Base-by-base conservation (phyloP, 2,329 filamentous ascomycete genomes). In the Corinectria fuckeliana region DNA sequence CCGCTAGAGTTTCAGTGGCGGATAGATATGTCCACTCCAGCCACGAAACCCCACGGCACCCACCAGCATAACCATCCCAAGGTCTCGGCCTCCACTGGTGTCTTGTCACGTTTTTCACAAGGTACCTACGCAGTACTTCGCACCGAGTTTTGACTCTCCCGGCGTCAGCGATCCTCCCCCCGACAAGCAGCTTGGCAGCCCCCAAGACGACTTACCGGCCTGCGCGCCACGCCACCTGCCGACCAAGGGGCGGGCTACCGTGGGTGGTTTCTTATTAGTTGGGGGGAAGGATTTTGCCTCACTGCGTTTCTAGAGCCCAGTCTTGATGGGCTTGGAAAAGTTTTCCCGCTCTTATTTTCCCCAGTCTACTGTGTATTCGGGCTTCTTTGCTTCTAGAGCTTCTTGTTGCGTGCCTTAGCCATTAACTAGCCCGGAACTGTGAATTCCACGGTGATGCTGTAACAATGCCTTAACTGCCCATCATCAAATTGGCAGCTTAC, bases 221-320 rank as follows among this genome's bases (percentile, higher is more conserved):
- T 50, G 28, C 44, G 47, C 50, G 56, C 50, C 56, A 60, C 52
- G 56, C 56, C 56, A 55, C 56, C 41, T 20, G 39, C 49, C 26
- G 49, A 52, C 55, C 34, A 59, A 38, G 59, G 56, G 42, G 36
- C 61, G 53, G 34, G 32, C 44, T 50, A 10, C 28, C 50, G 45
- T 44, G 42, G 55, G 60, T n/a, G 45, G 50, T 51, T 39, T 55
- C 45, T 58, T 57, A n/a, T n/a, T n/a, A n/a, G n/a, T n/a, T n/a
- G n/a, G 16, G 58, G 49, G 48, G 39, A 44, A 60, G 64, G 51
- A 60, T 62, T 67, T 69, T 60, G 66, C 62, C 56, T 65, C 59
- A 39, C 20, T 50, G 66, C 62, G 61, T 56, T 63, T 63, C 59
- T 55, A 56, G 59, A 69, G n/a, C n/a, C n/a, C n/a, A n/a, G 49